Conservation (phyloP, 805 yeast species). For the Starmerella riodocensis region DNA sequence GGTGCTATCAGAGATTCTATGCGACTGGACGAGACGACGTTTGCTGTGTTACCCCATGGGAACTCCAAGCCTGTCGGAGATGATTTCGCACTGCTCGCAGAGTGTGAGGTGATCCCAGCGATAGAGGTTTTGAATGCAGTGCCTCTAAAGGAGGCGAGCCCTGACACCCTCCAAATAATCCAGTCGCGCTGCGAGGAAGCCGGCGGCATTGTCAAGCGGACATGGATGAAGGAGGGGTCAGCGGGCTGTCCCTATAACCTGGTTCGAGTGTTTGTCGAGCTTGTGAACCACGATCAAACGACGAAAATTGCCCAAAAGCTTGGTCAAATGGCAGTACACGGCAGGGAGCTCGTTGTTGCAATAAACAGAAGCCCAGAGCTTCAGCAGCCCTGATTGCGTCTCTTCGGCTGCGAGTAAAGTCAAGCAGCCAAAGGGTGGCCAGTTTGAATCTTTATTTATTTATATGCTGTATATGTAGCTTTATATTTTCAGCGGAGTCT, state of each 20-base stretch:
- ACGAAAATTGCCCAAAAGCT: slow-evolving; percentile 3
- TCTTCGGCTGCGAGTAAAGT: background rate
- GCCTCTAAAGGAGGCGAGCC: background rate
- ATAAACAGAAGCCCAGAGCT: background rate
- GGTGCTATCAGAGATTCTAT: background rate
- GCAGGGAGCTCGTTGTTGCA: slow-evolving; percentile 6
- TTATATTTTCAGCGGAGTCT: too few species aligned
- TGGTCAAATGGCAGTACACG: slow-evolving; percentile 5
- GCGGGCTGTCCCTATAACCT: slow-evolving; percentile 2
- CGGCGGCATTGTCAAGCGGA: slow-evolving; percentile 1
- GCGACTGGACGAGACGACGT: background rate
- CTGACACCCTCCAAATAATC: background rate
- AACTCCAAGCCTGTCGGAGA: background rate
- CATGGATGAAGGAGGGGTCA: background rate
- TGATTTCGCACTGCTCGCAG: background rate
- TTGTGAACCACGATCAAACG: background rate
- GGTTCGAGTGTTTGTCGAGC: slow-evolving; percentile 7
- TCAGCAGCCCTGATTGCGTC: background rate
- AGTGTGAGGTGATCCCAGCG: background rate
- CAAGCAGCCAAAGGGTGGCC: too few species aligned
- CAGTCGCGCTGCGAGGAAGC: background rate
- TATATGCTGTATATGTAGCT: too few species aligned
- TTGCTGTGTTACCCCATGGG: background rate
- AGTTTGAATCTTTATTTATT: too few species aligned
- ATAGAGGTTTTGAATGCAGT: background rate